Percentiles rank a stretch among this genome's conserved stretches.
These are phyloP conservation scores for Nannochloris sp. DNA, from an alignment of 139 green algal genomes.

Conservation along the genomic window DNA sequence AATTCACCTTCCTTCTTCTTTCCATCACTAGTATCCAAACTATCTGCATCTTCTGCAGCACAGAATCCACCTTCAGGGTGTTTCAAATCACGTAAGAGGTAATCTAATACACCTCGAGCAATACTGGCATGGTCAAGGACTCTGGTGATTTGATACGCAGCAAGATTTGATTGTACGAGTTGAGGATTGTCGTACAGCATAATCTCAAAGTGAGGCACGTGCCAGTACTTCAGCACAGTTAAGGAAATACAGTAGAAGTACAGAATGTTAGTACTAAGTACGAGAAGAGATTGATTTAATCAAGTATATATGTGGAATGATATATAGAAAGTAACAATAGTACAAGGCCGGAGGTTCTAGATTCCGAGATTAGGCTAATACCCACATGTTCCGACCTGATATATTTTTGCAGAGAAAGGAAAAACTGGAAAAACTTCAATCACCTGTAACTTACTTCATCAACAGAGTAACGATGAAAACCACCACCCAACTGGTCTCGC, in stretches of 20 bases:
- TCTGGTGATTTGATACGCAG: slow-evolving; percentile 52
- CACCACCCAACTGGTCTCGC: slow-evolving; percentile 78
- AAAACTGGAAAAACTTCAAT: neutral
- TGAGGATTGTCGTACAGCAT: slow-evolving; percentile 90
- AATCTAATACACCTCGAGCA: slow-evolving; percentile 71
- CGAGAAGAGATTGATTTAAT: too few relatives aligned
- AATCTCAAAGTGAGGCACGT: slow-evolving; percentile 92
- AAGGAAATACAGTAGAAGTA: neutral
- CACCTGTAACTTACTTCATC: slow-evolving; percentile 31
- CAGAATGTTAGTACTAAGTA: neutral
- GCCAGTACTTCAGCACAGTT: slow-evolving; percentile 55
- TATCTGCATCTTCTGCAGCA: slow-evolving; percentile 80
- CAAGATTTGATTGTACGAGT: slow-evolving; percentile 61
- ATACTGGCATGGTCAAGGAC: slow-evolving; percentile 39
- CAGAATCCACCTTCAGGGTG: slow-evolving; percentile 70
- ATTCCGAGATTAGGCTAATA: neutral
- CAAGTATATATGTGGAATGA: too few relatives aligned
- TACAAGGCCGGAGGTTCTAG: too few relatives aligned
- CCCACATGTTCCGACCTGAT: too few relatives aligned
- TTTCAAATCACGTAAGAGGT: slow-evolving; percentile 75
- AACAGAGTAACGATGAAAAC: slow-evolving; percentile 80
- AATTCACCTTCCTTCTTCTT: slow-evolving; percentile 72
- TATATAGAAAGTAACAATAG: too few relatives aligned
- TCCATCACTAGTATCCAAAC: slow-evolving; percentile 36
- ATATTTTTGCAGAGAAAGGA: neutral